Percentiles rank a stretch among this genome's conserved stretches.
Conservation (phyloP, 352 stramenopile species). For the Globisporangium okanoganense region DNA sequence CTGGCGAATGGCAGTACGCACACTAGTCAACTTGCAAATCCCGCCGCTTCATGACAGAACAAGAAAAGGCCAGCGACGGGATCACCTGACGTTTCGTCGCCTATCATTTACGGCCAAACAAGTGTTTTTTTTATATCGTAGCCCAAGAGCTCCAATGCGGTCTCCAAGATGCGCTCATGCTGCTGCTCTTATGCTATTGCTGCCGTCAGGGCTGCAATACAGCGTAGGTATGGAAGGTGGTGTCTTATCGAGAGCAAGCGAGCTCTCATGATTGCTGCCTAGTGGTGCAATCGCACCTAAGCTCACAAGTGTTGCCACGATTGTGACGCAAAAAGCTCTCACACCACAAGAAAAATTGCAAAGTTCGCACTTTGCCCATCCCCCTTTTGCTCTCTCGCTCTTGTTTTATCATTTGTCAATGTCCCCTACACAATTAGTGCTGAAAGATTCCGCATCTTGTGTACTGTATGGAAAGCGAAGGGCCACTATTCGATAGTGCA, state of each 20-base stretch:
- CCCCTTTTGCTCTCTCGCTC: background rate
- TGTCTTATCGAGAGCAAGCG: too few species aligned
- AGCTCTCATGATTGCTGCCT: too few species aligned
- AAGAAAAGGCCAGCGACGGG: background rate
- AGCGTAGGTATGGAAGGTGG: too few species aligned
- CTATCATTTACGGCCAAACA: background rate
- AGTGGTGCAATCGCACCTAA: too few species aligned
- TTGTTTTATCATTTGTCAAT: background rate
- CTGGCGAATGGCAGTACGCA: background rate
- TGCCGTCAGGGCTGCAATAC: too few species aligned
- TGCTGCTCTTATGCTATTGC: too few species aligned
- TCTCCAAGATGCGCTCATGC: too few species aligned
- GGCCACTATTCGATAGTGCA: background rate
- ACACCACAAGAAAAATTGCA: constrained; percentile 10
- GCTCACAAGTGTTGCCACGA: too few species aligned
- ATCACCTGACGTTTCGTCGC: background rate
- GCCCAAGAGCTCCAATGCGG: background rate
- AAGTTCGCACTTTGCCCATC: constrained; percentile 8
- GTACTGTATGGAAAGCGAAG: background rate
- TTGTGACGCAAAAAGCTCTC: background rate
- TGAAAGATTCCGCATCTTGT: constrained; percentile 1
- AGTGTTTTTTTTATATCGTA: background rate
- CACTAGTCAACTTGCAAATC: background rate
- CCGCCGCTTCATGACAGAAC: background rate
- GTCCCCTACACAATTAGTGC: background rate